phyloP scores from a whole-genome alignment of 2,329 filamentous ascomycete species.

The Lizonia empirigonia region DNA sequence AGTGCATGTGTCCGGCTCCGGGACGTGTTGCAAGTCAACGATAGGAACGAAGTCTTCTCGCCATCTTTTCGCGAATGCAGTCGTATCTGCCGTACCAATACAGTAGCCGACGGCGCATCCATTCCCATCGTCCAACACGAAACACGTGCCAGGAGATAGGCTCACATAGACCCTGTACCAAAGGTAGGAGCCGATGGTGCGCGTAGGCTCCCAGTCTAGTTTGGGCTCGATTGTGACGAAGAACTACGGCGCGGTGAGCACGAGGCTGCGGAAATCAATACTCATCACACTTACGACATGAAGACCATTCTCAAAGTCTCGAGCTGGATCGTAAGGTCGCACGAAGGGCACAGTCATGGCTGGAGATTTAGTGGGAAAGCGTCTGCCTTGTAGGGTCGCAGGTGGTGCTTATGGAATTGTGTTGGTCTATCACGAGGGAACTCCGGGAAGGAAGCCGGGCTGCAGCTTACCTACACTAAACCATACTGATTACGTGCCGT shows the following conservation, averaged over 20 bases:
- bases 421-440: not conserved
- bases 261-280: too few species aligned
- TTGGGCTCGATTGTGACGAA: constrained; percentile 29
- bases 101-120: constrained; percentile 48
- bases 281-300: constrained; percentile 29
- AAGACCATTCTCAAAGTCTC: constrained; percentile 25
- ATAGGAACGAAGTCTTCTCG: constrained; percentile 32
- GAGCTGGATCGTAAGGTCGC: constrained; percentile 23
- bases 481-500: too few species aligned
- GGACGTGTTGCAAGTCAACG: constrained; percentile 29
- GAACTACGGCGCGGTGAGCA: constrained; percentile 24
- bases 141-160: constrained; percentile 39
- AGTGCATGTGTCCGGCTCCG: constrained; percentile 14
- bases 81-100: constrained; percentile 41
- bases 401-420: not conserved
- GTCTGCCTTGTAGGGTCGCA: not conserved
- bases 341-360: constrained; percentile 23
- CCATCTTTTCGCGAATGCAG: constrained; percentile 35
- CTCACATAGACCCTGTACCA: constrained; percentile 44
- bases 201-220: constrained; percentile 34
- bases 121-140: constrained; percentile 44
- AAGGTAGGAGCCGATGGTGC: constrained; percentile 39
- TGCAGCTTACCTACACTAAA: too few species aligned
- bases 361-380: not conserved
- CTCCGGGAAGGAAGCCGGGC: not conserved